Conservation (phyloP, 495 filamentous ascomycete species). For the Cryomyces minteri region DNA sequence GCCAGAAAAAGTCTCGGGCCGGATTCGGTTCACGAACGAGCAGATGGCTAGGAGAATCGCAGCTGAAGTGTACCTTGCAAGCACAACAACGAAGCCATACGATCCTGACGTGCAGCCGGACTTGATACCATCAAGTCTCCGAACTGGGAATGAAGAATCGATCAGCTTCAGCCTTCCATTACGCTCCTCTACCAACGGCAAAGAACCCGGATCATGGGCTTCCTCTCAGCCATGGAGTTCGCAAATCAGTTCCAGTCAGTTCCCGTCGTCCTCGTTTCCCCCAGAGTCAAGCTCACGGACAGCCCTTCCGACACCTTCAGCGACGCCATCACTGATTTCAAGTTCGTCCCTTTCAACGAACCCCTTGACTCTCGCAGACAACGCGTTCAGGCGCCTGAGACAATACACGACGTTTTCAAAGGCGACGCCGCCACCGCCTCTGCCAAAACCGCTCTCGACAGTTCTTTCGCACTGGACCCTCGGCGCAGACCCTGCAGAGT, state of each 20-base stretch:
- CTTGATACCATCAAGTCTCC: background rate
- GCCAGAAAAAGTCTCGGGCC: slow-evolving; percentile 2
- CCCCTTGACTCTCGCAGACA: background rate
- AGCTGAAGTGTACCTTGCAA: slow-evolving; percentile 10
- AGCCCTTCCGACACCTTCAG: slow-evolving; percentile 5
- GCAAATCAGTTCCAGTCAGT: background rate
- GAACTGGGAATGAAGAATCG: background rate
- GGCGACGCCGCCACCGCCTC: background rate
- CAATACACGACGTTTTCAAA: slow-evolving; percentile 5
- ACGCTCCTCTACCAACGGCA: background rate
- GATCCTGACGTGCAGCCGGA: background rate
- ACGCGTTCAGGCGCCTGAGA: slow-evolving; percentile 2
- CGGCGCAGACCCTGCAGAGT: slow-evolving; percentile 7
- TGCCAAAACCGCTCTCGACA: background rate
- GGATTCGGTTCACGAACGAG: slow-evolving; percentile 6
- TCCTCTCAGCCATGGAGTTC: background rate
- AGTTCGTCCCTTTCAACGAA: background rate
- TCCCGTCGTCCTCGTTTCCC: background rate
- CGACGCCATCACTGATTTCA: slow-evolving; percentile 5
- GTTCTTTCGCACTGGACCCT: slow-evolving; percentile 7
- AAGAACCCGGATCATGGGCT: background rate
- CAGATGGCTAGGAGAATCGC: slow-evolving; percentile 7
- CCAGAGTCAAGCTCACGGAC: slow-evolving; percentile 5
- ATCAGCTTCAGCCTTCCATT: background rate
- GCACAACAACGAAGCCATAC: background rate